These are phyloP conservation scores for Phytophthora syringae DNA, from an alignment of 352 stramenopile genomes.

Conservation along the genomic window DNA sequence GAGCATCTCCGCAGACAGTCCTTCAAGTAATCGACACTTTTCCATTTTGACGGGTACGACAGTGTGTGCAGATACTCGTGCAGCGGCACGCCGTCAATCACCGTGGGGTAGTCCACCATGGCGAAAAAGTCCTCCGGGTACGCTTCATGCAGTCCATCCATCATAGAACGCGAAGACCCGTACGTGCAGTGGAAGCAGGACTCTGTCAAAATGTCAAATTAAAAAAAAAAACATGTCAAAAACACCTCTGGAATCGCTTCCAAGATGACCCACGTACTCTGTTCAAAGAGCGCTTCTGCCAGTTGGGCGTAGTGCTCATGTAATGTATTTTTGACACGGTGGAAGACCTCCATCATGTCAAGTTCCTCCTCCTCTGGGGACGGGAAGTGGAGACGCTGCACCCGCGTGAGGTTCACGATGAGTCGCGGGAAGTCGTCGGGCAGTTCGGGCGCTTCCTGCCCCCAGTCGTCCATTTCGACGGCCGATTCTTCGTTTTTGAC, in stretches of 20 bases:
- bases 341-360: slow-evolving; percentile 46
- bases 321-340: slow-evolving; percentile 56
- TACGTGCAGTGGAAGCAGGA: slow-evolving; percentile 79
- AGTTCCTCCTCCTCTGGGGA: slow-evolving; percentile 28
- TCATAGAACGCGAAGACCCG: slow-evolving; percentile 52
- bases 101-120: slow-evolving; percentile 76
- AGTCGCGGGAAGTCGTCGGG: slow-evolving; percentile 77
- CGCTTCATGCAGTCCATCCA: slow-evolving; percentile 53
- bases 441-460: slow-evolving; percentile 44
- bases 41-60: slow-evolving; percentile 69
- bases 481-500: not conserved
- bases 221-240: slow-evolving; percentile 9
- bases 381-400: slow-evolving; percentile 59
- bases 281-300: slow-evolving; percentile 71
- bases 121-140: slow-evolving; percentile 69
- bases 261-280: slow-evolving; percentile 42
- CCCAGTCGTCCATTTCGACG: slow-evolving; percentile 38
- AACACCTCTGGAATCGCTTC: not conserved
- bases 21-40: slow-evolving; percentile 85
- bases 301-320: slow-evolving; percentile 66
- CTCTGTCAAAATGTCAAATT: slow-evolving; percentile 35
- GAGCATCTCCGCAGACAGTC: slow-evolving; percentile 77
- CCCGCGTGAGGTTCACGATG: slow-evolving; percentile 66
- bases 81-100: slow-evolving; percentile 63
- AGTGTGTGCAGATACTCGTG: slow-evolving; percentile 71